Evolutionary conservation across 192 early-diverging fungal species (phyloP), one percentile per base, ranked within the genome.

Genomic region (Coemansia sp.): DNA sequence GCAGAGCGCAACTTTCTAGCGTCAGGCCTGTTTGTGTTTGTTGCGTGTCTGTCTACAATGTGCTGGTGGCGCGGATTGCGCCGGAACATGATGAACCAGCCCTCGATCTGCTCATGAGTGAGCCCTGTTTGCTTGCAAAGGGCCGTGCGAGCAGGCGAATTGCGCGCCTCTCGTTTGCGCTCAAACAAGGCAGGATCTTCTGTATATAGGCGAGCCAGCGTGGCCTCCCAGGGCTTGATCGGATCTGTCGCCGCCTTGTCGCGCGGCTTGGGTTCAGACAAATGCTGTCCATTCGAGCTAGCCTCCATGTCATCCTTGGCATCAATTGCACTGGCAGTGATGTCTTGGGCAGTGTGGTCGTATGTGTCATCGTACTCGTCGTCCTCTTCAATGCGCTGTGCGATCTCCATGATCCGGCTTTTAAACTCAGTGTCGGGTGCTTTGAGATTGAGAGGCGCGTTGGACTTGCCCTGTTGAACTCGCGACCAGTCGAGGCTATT

Each of bases 331-430:
- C 93, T 91, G 3, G 88, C 78, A 2, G 84, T 85, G 11, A 83
- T 87, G 43, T 88, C 84, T 67, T 91, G 79, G 34, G 90, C 90
- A 20, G 83, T 82, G 27, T 87, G 84, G 71, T 98, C 96, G 62
- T 96, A 98, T 18, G 94, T 92, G 72, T 97, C 96, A 75, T 98
- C 96, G 67, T 94, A 93, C 76, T 97, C 94, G 69, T 95, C 93
- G 24, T 95, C 94, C 36, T 94, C 91, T 71, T 74, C 80, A 53
- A 83, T 83, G 27, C 75, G 80, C 66, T 71, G 80, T 11, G 76
- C 80, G 16, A 83, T 75, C 16, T 83, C 72, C 63, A 83, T 75
- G 43, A 83, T 68, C 36, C 80, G 80, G 50, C 40, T 66, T 44
- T 75, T 74, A 62, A 83, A 60, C 13, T 70, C 71, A n/a, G 65